phyloP scores from a whole-genome alignment of 768 basidiomycete species.

The Rubroboletus satanas region DNA sequence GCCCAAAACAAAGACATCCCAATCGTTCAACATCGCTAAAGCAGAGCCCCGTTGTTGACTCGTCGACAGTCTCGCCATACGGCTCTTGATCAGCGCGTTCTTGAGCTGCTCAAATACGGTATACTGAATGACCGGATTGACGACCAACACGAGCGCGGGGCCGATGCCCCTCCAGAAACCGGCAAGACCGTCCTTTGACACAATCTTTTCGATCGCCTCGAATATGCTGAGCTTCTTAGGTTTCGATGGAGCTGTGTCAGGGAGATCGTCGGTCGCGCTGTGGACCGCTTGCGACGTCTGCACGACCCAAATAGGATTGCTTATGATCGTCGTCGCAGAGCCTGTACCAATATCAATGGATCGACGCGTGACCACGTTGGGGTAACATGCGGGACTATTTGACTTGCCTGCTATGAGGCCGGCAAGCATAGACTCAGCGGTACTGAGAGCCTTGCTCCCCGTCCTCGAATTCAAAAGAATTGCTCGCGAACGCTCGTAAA shows the following conservation, averaged over 20 bases:
- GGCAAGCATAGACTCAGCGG: slow-evolving; percentile 85
- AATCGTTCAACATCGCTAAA: slow-evolving; percentile 61
- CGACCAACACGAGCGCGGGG: slow-evolving; percentile 88
- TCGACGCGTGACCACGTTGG: not conserved
- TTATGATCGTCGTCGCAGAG: slow-evolving; percentile 81
- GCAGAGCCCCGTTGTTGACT: slow-evolving; percentile 38
- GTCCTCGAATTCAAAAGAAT: slow-evolving; percentile 50
- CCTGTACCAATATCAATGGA: slow-evolving; percentile 41
- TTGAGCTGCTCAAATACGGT: slow-evolving; percentile 94
- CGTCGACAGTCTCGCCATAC: slow-evolving; percentile 51
- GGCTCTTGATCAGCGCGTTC: slow-evolving; percentile 66
- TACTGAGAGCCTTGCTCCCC: slow-evolving; percentile 68
- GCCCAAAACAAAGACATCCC: slow-evolving; percentile 94
- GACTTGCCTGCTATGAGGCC: slow-evolving; percentile 76
- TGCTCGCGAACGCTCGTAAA: slow-evolving; percentile 71
- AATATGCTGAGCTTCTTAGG: slow-evolving; percentile 58
- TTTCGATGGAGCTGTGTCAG: slow-evolving; percentile 37
- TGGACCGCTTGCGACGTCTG: slow-evolving; percentile 85
- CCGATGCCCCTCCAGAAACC: slow-evolving; percentile 93
- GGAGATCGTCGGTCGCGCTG: slow-evolving; percentile 38
- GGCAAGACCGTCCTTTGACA: slow-evolving; percentile 65
- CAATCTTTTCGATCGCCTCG: slow-evolving; percentile 64
- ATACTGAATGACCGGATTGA: slow-evolving; percentile 94
- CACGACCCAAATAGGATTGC: slow-evolving; percentile 96
- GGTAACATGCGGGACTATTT: slow-evolving; percentile 1